Percentiles rank a stretch among this genome's conserved stretches.
Evolutionary conservation across 441 rosid species (phyloP).

Genomic region (Gossypium aridum): DNA sequence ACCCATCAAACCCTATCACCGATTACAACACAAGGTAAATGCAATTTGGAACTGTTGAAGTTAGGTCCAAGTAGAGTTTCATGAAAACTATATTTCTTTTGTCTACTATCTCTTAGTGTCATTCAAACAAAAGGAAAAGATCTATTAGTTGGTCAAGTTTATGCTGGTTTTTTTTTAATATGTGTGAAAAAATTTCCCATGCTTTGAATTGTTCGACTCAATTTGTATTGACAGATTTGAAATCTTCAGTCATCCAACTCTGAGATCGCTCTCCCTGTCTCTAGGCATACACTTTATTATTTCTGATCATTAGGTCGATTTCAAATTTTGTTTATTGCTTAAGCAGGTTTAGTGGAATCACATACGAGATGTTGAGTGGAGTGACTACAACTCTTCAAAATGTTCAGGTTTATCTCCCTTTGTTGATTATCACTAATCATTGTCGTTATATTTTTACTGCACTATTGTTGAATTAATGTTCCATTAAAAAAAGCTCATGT

Average conservation of each 20-base stretch:
- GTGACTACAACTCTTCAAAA: slow-evolving; percentile 79
- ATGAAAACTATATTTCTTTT: not conserved
- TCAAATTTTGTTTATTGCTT: slow-evolving; percentile 8
- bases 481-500: slow-evolving; percentile 7
- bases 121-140: not conserved
- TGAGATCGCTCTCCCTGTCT: not conserved
- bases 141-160: not conserved
- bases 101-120: not conserved
- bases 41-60: not conserved
- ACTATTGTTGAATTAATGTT: slow-evolving; percentile 15
- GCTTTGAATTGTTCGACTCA: not conserved
- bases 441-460: not conserved
- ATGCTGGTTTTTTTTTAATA: not conserved
- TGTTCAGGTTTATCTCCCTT: slow-evolving; percentile 46
- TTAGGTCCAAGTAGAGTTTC: not conserved
- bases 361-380: slow-evolving; percentile 66
- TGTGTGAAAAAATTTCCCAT: not conserved
- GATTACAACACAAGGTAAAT: slow-evolving; percentile 89
- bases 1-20: slow-evolving; percentile 63
- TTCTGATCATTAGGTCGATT: not conserved
- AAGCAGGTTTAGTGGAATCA: slow-evolving; percentile 90
- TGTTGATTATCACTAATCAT: not conserved
- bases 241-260: not conserved
- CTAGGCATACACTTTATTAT: not conserved
- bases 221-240: not conserved